Evolutionary conservation across 139 green algal species (phyloP), one percentile per base, ranked within the genome.

Genomic region (Haematococcus sp.): DNA sequence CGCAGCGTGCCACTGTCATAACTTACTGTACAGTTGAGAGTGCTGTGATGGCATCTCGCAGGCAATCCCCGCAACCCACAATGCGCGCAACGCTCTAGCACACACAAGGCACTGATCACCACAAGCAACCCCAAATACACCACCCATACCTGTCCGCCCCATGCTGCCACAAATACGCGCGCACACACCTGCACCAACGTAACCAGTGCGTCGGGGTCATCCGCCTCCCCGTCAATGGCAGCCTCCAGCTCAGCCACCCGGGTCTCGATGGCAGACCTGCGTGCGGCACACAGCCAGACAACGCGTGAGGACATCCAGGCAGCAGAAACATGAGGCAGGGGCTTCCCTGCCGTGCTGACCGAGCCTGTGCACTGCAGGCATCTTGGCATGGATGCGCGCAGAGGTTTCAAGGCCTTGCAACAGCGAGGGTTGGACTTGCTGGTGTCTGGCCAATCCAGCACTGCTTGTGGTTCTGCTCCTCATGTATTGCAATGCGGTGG

Each of bases 211-310:
- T 55, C 52, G 9, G 70, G 52, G 28, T 60, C 27, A 13, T 56
- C 44, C 0, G 33, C 71, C 1, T 77, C 73, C 0, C 25, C 33
- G 31, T 80, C 78, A 32, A 80, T 33, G 0, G 78, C 78, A 23
- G 54, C 68, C 73, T 84, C 78, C 46, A 84, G 78, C 23, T 58
- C 23, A 7, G 72, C 61, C 11, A 84, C 61, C 31, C 66, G 51
- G 43, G 60, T 40, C 17, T 28, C 22, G 5, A 28, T 60, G 52
- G 40, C 40, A 49, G 40, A 49, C 40, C 40, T 49, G 40, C 40
- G 40, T 49, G 40, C 40, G 11, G 40, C 40, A 49, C 7, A 11
- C 40, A 49, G 7, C 7, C 40, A 49, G 11, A 11, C 40, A 49
- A 49, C n/a, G n/a, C n/a, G n/a, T n/a, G n/a, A n/a, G 11, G 16